Conservation (phyloP, 352 stramenopile species). For the Nothophytophthora sp. region DNA sequence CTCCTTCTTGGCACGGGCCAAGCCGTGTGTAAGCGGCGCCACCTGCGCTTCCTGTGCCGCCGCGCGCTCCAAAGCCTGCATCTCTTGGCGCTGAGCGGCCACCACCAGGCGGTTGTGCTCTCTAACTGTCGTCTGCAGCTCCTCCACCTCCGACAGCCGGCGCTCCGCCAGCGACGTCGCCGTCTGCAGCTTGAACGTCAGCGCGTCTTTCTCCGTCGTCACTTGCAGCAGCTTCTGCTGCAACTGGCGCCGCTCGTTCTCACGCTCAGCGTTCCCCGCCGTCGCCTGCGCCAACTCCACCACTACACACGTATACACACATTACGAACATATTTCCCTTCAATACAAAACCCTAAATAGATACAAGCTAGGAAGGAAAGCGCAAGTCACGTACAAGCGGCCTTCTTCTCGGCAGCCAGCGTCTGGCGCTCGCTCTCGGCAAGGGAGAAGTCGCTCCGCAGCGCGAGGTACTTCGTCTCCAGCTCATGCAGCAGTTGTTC, state of each 20-base stretch:
- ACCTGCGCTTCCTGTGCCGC: slow-evolving; percentile 64
- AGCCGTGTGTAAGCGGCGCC: slow-evolving; percentile 46
- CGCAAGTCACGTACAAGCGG: slow-evolving; percentile 31
- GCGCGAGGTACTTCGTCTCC: slow-evolving; percentile 66
- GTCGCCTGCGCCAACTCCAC: slow-evolving; percentile 32
- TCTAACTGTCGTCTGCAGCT: slow-evolving; percentile 54
- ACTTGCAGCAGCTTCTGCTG: slow-evolving; percentile 49
- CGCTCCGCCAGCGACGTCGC: slow-evolving; percentile 55
- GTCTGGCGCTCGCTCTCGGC: slow-evolving; percentile 57
- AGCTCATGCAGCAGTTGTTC: slow-evolving; percentile 83
- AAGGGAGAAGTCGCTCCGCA: slow-evolving; percentile 63
- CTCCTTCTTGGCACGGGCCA: slow-evolving; percentile 56
- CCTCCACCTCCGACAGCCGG: slow-evolving; percentile 60
- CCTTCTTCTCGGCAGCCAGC: slow-evolving; percentile 45
- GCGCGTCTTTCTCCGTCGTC: slow-evolving; percentile 55
- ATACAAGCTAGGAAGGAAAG: background rate
- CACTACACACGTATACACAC: slow-evolving; percentile 11
- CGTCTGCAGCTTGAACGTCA: slow-evolving; percentile 50
- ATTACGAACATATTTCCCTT: background rate
- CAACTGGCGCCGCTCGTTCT: slow-evolving; percentile 27
- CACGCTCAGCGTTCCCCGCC: slow-evolving; percentile 19
- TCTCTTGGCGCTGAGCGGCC: slow-evolving; percentile 56
- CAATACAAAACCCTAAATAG: background rate
- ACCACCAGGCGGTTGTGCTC: slow-evolving; percentile 61
- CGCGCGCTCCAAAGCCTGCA: slow-evolving; percentile 60